phyloP scores from a whole-genome alignment of 2,329 filamentous ascomycete species.

The Xylariaceae sp. region DNA sequence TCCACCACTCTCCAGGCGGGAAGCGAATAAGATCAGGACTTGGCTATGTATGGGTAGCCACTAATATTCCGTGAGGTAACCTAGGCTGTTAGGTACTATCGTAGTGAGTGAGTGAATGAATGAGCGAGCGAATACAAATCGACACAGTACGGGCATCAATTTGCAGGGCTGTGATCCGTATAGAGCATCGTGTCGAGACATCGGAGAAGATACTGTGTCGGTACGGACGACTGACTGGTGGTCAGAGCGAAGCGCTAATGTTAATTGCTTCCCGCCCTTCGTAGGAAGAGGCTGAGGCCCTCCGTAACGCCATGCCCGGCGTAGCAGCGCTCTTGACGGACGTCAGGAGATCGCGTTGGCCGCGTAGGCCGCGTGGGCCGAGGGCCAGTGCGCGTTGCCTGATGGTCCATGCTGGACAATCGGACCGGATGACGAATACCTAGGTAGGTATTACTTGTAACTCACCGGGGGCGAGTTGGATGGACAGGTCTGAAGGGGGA shows the following conservation, averaged over 20 bases:
- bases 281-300: no score
- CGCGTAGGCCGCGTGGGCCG: neutral
- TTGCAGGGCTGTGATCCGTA: neutral
- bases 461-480: no score
- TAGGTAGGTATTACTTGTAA: no score
- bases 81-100: no score
- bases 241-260: neutral
- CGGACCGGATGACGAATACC: neutral
- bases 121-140: neutral
- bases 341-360: neutral
- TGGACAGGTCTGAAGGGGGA: no score
- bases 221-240: neutral
- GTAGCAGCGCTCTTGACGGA: neutral
- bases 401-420: neutral
- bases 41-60: neutral
- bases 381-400: neutral
- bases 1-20: neutral
- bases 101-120: no score
- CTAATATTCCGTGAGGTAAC: neutral
- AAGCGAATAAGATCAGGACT: neutral
- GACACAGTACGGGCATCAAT: neutral
- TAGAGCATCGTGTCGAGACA: neutral
- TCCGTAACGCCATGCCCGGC: neutral
- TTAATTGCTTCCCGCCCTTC: no score
- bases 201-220: neutral